Percentiles rank a stretch among this genome's conserved stretches.
Evolutionary conservation across 2,329 filamentous ascomycete species (phyloP).

Genomic region (Chaetothyriales sp.): DNA sequence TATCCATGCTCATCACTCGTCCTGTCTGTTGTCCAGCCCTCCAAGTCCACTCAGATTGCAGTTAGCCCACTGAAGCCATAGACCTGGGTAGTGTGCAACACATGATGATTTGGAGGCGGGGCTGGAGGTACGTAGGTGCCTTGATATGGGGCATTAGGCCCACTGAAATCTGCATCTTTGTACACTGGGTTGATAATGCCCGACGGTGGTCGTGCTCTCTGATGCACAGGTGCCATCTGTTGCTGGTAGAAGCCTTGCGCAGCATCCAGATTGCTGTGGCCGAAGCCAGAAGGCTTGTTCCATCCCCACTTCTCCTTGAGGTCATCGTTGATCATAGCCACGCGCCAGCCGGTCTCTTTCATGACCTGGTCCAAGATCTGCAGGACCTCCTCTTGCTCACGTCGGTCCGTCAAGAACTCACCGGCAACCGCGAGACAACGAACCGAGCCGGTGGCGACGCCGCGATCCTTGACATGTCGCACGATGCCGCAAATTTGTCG

Average conservation of each 20-base stretch:
- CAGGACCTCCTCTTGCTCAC: slow-evolving; percentile 69
- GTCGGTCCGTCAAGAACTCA: slow-evolving; percentile 50
- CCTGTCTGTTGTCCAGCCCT: not conserved
- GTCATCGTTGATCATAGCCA: slow-evolving; percentile 55
- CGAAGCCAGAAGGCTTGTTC: slow-evolving; percentile 27
- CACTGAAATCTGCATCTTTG: slow-evolving; percentile 56
- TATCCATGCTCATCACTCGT: not conserved
- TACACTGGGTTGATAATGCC: slow-evolving; percentile 56
- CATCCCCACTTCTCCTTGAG: slow-evolving; percentile 68
- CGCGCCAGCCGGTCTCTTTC: slow-evolving; percentile 62
- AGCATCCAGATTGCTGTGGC: slow-evolving; percentile 22
- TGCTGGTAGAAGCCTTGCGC: slow-evolving; percentile 7
- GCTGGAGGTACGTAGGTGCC: slow-evolving; percentile 59
- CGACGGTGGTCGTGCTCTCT: slow-evolving; percentile 22
- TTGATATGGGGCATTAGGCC: slow-evolving; percentile 68
- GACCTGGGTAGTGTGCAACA: slow-evolving; percentile 10
- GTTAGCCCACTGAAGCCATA: slow-evolving; percentile 14
- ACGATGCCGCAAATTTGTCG: slow-evolving; percentile 81
- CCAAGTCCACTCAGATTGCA: slow-evolving; percentile 4
- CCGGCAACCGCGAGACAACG: slow-evolving; percentile 66
- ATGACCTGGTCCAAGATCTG: slow-evolving; percentile 61
- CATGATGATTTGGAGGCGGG: slow-evolving; percentile 9
- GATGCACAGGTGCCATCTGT: slow-evolving; percentile 17
- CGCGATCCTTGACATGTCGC: slow-evolving; percentile 66
- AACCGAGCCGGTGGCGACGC: slow-evolving; percentile 63